phyloP scores from a whole-genome alignment of 768 basidiomycete genomes.

The Podaxis sp. region DNA sequence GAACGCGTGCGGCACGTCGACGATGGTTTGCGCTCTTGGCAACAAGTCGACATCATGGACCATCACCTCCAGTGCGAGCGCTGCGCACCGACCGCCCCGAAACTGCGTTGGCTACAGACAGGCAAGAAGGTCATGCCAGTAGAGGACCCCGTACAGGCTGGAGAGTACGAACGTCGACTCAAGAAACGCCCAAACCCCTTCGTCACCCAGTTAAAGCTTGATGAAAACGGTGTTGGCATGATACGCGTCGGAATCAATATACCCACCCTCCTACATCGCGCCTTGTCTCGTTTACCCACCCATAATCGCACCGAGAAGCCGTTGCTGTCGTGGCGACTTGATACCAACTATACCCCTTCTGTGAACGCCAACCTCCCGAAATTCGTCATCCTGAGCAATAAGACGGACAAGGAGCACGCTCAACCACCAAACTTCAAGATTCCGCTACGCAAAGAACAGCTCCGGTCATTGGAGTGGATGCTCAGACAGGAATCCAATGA shows the following conservation, averaged over 20 bases:
- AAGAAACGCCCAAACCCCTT: conserved; percentile 87
- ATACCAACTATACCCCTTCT: conserved; percentile 72
- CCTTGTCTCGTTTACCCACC: conserved; percentile 74
- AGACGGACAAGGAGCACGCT: conserved; percentile 59
- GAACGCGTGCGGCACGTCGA: conserved; percentile 80
- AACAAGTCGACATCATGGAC: conserved; percentile 44
- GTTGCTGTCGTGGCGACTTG: conserved; percentile 74
- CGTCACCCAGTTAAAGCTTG: conserved; percentile 77
- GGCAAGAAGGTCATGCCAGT: conserved; percentile 66
- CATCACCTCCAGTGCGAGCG: conserved; percentile 63
- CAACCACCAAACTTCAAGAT: conserved; percentile 83
- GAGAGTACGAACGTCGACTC: conserved; percentile 83
- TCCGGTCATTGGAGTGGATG: conserved; percentile 94
- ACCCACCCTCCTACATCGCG: conserved; percentile 84
- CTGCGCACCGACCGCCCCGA: conserved; percentile 79
- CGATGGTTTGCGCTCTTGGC: conserved; percentile 68
- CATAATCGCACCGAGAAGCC: conserved; percentile 46
- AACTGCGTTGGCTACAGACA: conserved; percentile 69
- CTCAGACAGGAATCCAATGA: conserved; percentile 67
- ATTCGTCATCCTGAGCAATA: conserved; percentile 78
- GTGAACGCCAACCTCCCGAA: conserved; percentile 59
- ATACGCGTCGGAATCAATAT: conserved; percentile 89
- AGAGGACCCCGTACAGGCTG: conserved; percentile 86
- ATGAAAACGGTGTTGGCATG: conserved; percentile 59
- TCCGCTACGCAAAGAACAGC: conserved; percentile 77